These are phyloP conservation scores for Trifolium pratense DNA, from an alignment of 306 rosid genomes.

Conservation along the genomic window DNA sequence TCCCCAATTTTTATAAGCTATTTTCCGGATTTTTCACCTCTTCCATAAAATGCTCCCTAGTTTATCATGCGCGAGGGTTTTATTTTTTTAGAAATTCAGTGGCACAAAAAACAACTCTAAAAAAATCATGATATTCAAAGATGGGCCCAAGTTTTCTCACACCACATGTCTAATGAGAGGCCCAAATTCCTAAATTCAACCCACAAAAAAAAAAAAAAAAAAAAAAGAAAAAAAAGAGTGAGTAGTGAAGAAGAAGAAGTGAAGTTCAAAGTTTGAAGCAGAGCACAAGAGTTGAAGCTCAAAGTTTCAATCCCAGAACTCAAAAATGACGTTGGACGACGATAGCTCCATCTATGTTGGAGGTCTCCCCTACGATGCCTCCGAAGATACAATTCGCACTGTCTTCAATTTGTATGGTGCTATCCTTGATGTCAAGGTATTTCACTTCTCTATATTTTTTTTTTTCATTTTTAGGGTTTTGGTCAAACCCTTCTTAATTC, in stretches of 20 bases:
- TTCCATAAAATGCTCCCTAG: no score
- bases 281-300: neutral
- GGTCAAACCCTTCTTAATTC: neutral
- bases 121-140: neutral
- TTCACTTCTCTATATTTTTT: neutral
- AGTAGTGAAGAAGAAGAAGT: conserved; percentile 3
- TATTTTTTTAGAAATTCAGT: no score
- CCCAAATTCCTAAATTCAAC: neutral
- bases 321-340: conserved; percentile 80
- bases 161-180: neutral
- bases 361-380: conserved; percentile 79
- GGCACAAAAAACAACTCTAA: no score
- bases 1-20: no score
- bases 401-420: conserved; percentile 83
- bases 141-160: neutral
- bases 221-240: neutral
- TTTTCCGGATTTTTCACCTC: no score
- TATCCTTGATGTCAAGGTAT: conserved; percentile 84
- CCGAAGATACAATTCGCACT: conserved; percentile 64
- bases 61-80: no score
- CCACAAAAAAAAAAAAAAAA: neutral
- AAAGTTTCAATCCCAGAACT: neutral
- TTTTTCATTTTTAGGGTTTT: conserved; percentile 32
- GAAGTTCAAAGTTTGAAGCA: conserved; percentile 28
- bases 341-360: conserved; percentile 89